These are phyloP conservation scores for Saccharomyces hybrid DNA, from an alignment of 1,139 yeast genomes.

Conservation along the genomic window DNA sequence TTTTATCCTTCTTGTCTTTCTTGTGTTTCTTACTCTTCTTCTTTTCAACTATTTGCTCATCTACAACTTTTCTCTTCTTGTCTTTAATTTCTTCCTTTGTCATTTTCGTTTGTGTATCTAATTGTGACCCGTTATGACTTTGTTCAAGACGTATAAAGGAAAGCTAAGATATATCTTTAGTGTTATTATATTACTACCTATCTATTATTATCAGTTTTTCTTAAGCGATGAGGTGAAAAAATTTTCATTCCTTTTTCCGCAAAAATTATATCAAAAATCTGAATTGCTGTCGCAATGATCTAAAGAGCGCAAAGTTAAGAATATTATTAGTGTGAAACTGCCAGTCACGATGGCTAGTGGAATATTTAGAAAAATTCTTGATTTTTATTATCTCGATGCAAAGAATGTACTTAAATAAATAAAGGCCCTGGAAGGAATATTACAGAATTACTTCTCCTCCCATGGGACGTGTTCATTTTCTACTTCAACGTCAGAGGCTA, in stretches of 20 bases:
- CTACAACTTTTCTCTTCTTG: conserved; percentile 31
- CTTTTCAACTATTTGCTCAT: conserved; percentile 26
- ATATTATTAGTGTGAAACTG: no score
- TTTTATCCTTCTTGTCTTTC: conserved; percentile 30
- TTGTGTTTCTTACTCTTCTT: no score
- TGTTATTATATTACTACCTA: background rate
- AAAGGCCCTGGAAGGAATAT: background rate
- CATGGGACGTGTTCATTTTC: background rate
- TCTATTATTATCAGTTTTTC: background rate
- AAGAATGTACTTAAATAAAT: background rate
- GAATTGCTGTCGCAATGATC: background rate
- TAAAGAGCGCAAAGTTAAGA: background rate
- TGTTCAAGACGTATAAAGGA: background rate
- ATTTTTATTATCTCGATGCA: background rate
- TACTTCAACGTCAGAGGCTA: background rate
- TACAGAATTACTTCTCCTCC: background rate
- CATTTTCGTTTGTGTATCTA: conserved; percentile 25
- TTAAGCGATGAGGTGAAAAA: background rate
- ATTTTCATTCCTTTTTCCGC: background rate
- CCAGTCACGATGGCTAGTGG: no score
- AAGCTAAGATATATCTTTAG: background rate
- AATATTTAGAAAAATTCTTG: background rate
- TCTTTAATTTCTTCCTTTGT: conserved; percentile 43
- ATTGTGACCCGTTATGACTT: background rate
- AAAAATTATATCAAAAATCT: background rate